phyloP scores from a whole-genome alignment of 306 rosid species.

The Alnus rubra region DNA sequence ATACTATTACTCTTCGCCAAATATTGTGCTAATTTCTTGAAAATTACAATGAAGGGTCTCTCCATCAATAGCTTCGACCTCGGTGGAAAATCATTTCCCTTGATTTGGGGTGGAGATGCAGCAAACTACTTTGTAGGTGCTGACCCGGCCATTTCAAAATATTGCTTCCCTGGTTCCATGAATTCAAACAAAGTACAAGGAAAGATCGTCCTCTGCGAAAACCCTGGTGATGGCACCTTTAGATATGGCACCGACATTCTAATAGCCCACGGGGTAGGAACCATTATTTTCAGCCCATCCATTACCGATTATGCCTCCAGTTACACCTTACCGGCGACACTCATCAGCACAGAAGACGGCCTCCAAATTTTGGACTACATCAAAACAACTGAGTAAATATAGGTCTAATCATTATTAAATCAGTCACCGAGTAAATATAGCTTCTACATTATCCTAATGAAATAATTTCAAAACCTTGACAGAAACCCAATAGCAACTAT shows the following conservation, averaged over 20 bases:
- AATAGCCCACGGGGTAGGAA: constrained; percentile 25
- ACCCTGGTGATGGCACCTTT: no score
- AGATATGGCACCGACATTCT: constrained; percentile 16
- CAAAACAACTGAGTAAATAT: constrained; percentile 19
- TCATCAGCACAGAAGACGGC: constrained; percentile 23
- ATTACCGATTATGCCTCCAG: constrained; percentile 15
- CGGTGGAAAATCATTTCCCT: constrained; percentile 11
- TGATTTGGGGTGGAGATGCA: constrained; percentile 44
- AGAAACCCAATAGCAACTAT: constrained; percentile 33
- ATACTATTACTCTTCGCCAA: no score
- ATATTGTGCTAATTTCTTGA: not conserved
- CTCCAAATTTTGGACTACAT: constrained; percentile 31
- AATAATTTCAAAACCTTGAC: not conserved
- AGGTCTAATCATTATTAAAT: not conserved
- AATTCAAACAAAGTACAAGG: constrained; percentile 23
- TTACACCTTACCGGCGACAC: constrained; percentile 25
- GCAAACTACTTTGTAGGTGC: constrained; percentile 35
- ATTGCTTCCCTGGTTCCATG: constrained; percentile 6
- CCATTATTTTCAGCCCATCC: constrained; percentile 25
- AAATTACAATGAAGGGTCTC: constrained; percentile 25
- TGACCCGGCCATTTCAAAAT: constrained; percentile 11
- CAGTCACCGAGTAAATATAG: not conserved
- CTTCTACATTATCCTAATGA: not conserved
- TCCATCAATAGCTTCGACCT: constrained; percentile 30
- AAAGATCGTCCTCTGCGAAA: constrained; percentile 31